Evolutionary conservation across 805 yeast genomes (phyloP).

Genomic region (Saturnispora saitoi): DNA sequence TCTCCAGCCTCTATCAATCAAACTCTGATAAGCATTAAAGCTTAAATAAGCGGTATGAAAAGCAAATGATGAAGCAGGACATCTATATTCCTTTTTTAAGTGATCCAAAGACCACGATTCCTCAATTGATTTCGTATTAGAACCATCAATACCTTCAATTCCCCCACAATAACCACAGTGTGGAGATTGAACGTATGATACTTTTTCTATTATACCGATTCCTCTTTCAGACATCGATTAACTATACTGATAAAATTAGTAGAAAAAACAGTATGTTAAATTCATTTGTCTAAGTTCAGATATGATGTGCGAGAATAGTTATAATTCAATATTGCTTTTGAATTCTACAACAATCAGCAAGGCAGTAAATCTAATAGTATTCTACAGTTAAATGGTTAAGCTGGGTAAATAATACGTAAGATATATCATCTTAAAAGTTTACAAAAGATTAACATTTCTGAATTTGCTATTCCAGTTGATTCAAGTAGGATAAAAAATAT

Average conservation of each 20-base stretch:
- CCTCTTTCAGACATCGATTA: not conserved
- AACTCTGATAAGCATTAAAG: slow-evolving; percentile 46
- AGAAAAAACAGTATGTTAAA: not conserved
- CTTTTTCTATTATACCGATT: not conserved
- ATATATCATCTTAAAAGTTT: too few species aligned
- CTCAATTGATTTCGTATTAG: slow-evolving; percentile 25
- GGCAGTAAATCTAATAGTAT: not conserved
- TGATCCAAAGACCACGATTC: slow-evolving; percentile 26
- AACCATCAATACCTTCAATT: not conserved
- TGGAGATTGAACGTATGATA: slow-evolving; percentile 31
- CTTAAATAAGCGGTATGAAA: slow-evolving; percentile 23
- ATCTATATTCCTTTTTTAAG: slow-evolving; percentile 8
- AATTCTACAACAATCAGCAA: not conserved
- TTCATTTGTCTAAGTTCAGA: not conserved
- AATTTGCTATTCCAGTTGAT: not conserved
- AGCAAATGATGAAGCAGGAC: slow-evolving; percentile 22
- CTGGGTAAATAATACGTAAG: too few species aligned
- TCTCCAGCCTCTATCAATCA: slow-evolving; percentile 69
- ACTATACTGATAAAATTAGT: not conserved
- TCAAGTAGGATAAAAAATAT: not conserved
- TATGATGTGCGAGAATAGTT: not conserved
- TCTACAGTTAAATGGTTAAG: not conserved
- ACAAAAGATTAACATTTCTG: not conserved
- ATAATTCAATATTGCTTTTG: not conserved
- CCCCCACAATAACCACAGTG: slow-evolving; percentile 68